phyloP scores from a whole-genome alignment of 768 basidiomycete genomes.

The Collybia mongolica region DNA sequence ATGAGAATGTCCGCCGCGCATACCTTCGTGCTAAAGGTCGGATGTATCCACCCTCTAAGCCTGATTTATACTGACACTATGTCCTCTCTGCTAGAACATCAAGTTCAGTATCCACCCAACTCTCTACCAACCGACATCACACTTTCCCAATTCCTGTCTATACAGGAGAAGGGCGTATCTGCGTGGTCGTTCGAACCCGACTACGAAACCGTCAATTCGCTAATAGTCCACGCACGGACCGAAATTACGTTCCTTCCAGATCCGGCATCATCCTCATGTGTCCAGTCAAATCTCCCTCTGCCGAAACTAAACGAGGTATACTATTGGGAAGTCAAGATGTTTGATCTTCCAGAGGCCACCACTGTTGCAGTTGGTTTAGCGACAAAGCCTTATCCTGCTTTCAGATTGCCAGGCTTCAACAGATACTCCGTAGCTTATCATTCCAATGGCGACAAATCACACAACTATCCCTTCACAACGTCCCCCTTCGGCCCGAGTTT shows the following conservation, averaged over 20 bases:
- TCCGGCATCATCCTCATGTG: slow-evolving; percentile 89
- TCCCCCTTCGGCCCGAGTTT: slow-evolving; percentile 79
- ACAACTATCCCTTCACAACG: slow-evolving; percentile 94
- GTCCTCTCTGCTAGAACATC: slow-evolving; percentile 54
- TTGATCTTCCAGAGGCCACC: slow-evolving; percentile 87
- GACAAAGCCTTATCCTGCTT: slow-evolving; percentile 95
- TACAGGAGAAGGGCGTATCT: slow-evolving; percentile 99
- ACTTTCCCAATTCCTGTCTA: slow-evolving; percentile 95
- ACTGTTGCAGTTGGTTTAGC: slow-evolving; percentile 92
- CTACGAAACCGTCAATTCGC: slow-evolving; percentile 89
- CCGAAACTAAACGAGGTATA: slow-evolving; percentile 99
- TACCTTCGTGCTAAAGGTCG: slow-evolving; percentile 89
- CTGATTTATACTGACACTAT: slow-evolving; percentile 8
- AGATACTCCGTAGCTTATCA: slow-evolving; percentile 93
- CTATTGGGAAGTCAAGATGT: slow-evolving; percentile 99
- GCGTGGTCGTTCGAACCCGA: slow-evolving; percentile 99
- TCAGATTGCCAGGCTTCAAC: slow-evolving; percentile 85
- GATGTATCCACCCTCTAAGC: slow-evolving; percentile 18
- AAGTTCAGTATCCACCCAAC: slow-evolving; percentile 88
- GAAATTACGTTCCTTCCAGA: slow-evolving; percentile 98
- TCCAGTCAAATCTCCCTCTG: slow-evolving; percentile 94
- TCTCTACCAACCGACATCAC: slow-evolving; percentile 99
- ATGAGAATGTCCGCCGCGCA: slow-evolving; percentile 61
- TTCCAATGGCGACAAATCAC: slow-evolving; percentile 94
- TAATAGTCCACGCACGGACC: slow-evolving; percentile 92